These are phyloP conservation scores for Inga oerstediana DNA, from an alignment of 306 rosid genomes.

Conservation along the genomic window DNA sequence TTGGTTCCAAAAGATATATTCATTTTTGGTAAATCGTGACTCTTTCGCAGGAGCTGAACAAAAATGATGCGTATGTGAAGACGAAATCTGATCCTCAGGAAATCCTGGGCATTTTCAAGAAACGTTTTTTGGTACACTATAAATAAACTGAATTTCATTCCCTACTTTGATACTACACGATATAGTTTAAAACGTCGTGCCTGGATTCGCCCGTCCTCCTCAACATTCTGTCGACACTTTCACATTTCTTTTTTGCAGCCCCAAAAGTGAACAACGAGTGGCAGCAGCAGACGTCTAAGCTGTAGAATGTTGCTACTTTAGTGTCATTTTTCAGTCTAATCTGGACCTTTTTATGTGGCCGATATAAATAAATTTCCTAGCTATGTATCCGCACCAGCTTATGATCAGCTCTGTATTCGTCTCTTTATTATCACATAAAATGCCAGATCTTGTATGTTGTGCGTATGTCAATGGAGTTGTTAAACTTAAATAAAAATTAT, in stretches of 20 bases:
- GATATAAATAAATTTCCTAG: neutral
- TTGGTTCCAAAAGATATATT: conserved; percentile 9
- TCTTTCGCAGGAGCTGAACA: conserved; percentile 65
- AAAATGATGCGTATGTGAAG: conserved; percentile 66
- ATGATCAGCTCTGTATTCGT: neutral
- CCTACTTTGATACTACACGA: neutral
- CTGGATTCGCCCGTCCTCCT: neutral
- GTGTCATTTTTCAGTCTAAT: conserved; percentile 20
- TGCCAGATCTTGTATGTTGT: neutral
- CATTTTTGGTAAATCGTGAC: neutral
- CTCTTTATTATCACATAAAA: neutral
- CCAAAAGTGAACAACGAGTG: conserved; percentile 41
- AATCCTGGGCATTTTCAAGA: conserved; percentile 53
- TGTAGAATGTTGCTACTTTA: conserved; percentile 5
- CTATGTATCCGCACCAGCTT: conserved; percentile 12
- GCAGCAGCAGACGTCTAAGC: conserved; percentile 20
- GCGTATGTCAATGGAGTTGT: neutral
- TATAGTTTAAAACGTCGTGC: conserved; percentile 20
- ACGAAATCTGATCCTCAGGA: conserved; percentile 60
- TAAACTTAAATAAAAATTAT: neutral
- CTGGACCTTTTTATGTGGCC: conserved; percentile 1
- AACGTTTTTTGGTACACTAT: conserved; percentile 53
- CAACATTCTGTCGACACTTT: neutral
- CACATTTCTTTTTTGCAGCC: conserved; percentile 44
- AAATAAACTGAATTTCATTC: neutral